Percentiles rank a stretch among this genome's conserved stretches.
These are phyloP conservation scores for Daldinia sp. DNA, from an alignment of 2,329 filamentous ascomycete genomes.

Conservation along the genomic window DNA sequence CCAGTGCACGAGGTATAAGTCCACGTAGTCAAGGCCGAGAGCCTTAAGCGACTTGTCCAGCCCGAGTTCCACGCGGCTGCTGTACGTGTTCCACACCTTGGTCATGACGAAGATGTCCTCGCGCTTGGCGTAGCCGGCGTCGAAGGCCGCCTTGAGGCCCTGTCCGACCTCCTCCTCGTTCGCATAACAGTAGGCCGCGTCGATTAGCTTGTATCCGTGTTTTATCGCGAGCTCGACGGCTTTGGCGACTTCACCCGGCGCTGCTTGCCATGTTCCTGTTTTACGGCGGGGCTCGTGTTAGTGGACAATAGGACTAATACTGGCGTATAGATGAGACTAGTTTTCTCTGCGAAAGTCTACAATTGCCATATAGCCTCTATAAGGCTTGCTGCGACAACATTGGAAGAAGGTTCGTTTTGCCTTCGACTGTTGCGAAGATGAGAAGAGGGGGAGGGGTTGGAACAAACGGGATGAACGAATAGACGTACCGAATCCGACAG, in stretches of 20 bases:
- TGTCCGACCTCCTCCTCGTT: conserved; percentile 87
- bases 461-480: neutral
- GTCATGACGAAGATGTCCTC: conserved; percentile 86
- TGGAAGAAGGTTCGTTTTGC: neutral
- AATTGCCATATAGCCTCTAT: neutral
- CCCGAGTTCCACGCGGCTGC: conserved; percentile 74
- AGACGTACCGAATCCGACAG: conserved; percentile 69
- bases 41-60: conserved; percentile 79
- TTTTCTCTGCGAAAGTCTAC: neutral
- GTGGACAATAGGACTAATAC: conserved; percentile 18
- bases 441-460: conserved; percentile 16
- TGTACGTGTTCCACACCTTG: conserved; percentile 88
- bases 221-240: conserved; percentile 71
- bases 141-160: conserved; percentile 79
- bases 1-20: conserved; percentile 88
- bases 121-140: conserved; percentile 75
- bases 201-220: conserved; percentile 70
- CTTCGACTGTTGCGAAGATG: neutral
- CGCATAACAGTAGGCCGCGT: conserved; percentile 81
- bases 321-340: neutral
- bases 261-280: conserved; percentile 74
- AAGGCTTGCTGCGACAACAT: neutral
- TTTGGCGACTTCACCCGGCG: conserved; percentile 67
- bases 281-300: neutral
- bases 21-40: conserved; percentile 83